Evolutionary conservation across 176 grass and related monocot species (phyloP).

Genomic region (Avena atlantica): DNA sequence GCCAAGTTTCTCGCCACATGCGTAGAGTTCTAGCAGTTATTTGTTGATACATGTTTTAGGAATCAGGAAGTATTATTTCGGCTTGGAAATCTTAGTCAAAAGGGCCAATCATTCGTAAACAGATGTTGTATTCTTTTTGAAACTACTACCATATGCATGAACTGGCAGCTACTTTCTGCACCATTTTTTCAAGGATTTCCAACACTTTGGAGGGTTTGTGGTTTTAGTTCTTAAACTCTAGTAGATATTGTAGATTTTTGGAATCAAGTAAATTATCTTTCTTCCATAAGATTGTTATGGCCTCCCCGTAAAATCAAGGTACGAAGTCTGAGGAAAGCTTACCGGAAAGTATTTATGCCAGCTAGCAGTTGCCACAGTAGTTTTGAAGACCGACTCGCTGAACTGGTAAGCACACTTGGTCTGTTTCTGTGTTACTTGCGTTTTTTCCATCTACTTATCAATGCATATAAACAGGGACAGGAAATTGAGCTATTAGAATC

Average conservation of each 20-base stretch:
- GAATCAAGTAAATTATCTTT: not conserved
- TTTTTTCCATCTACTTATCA: slow-evolving; percentile 31
- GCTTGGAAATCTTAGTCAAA: not conserved
- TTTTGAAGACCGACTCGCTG: slow-evolving; percentile 72
- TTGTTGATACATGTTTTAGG: not conserved
- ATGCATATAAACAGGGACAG: slow-evolving; percentile 50
- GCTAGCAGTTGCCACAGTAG: slow-evolving; percentile 39
- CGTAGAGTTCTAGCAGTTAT: not conserved
- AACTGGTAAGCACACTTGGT: slow-evolving; percentile 60
- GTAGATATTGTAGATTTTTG: slow-evolving; percentile 8
- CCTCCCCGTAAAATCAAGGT: slow-evolving; percentile 53
- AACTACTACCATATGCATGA: not conserved
- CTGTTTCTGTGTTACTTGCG: slow-evolving; percentile 5
- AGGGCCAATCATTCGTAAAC: not conserved
- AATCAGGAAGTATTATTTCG: not conserved
- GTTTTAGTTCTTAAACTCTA: slow-evolving; percentile 27
- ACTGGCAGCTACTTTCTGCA: not conserved
- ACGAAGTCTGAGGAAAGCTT: slow-evolving; percentile 73
- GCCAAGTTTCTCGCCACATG: too few species aligned
- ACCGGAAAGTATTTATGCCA: slow-evolving; percentile 87
- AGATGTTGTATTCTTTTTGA: not conserved
- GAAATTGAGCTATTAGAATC: slow-evolving; percentile 52
- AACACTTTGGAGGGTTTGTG: not conserved
- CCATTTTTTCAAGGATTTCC: not conserved
- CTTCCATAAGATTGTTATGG: slow-evolving; percentile 15